Evolutionary conservation across 768 basidiomycete species (phyloP), one percentile per base, ranked within the genome.

Genomic region (Leucocoprinus sp.): DNA sequence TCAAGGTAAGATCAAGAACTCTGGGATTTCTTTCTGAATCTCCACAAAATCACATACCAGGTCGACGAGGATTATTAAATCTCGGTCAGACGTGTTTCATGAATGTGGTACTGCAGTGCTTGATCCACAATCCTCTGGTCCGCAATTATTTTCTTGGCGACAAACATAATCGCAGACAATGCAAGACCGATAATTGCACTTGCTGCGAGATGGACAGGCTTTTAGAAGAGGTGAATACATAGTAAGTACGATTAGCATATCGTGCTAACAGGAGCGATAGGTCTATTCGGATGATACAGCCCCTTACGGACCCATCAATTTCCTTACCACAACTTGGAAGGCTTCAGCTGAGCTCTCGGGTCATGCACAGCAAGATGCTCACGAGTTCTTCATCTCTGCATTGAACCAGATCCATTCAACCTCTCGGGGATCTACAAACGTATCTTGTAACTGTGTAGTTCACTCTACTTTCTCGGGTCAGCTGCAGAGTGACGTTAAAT

Each of bases 71-170:
- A 0, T 69, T 95, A 2, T 65, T 91, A 34, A 93, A 95, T 61
- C 76, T 95, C 0, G 90, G 91, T 1, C 84, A 92, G 60, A 97
- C 93, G 0, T 98, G 95, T 58, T 97, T 92, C 66, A 73, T 98
- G 54, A 95, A 91, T 52, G 91, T 84, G 42, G 80, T 96, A 17
- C 72, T 98, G 8, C 95, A 98, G 61, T 79, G 78, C 9, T 82
- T 98, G 55, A 70, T 88, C 6, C 85, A 90, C 63, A 98, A 96
- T 54, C 93, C 95, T 0, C 69, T 95, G 4, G 67, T 97, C 4
- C 78, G 90, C 26, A 85, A 89, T 54, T 89, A 86, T 60, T 97
- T 92, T 57, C 78, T 97, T 19, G 76, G 84, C 46, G 95, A 97
- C 62, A 86, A 81, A 59, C 95, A 98, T 59, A 91, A 93, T 57